Base-by-base conservation (phyloP, 1,284 basidiomycete genomes). In the Pseudozyma sp. region DNA sequence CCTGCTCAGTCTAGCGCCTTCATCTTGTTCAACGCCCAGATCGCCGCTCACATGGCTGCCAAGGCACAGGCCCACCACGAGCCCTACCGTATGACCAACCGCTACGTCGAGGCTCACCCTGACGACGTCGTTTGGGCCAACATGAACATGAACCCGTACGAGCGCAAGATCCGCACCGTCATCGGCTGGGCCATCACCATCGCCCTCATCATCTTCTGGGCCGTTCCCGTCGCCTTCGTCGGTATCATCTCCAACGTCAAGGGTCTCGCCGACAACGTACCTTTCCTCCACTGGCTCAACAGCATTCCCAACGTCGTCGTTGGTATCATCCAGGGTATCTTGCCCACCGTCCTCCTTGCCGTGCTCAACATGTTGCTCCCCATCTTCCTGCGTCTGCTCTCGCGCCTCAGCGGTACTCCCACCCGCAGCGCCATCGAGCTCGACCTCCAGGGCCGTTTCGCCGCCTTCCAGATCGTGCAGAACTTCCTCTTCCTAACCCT, bases 311-410 rank as follows among this genome's bases (percentile, higher is more conserved):
- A 50, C n/a, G 40, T 75, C 16, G 86, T 92, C 45, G 69, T 79
- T 56, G 94, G 94, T 76, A 94, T 98, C 84, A 92, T 99, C 75
- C 80, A 83, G 62, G 78, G 77, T 89, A 90, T 97, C 61, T 86
- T 97, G 1, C 94, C 96, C 31, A 81, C 94, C 0, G 90, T 92
- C 8, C 82, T 93, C 43, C 89, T 98, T 46, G 92, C 94, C 0
- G 87, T 97, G 30, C 88, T 98, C 54, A 94, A 96, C 90, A 90
- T 93, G 89, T 87, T 98, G 1, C 87, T 98, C 11, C 95, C 95
- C 1, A 92, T 95, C 76, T 81, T 97, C 24, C 86, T 98, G 54
- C 89, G 92, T 63, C 89, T 92, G 17, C 73, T 94, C 45, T 91
- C 89, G 13, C 87, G 88, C 33, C 90, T 93, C 66, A 91, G 94